phyloP scores from a whole-genome alignment of 257 asterid species.

The Misopates orontium region DNA sequence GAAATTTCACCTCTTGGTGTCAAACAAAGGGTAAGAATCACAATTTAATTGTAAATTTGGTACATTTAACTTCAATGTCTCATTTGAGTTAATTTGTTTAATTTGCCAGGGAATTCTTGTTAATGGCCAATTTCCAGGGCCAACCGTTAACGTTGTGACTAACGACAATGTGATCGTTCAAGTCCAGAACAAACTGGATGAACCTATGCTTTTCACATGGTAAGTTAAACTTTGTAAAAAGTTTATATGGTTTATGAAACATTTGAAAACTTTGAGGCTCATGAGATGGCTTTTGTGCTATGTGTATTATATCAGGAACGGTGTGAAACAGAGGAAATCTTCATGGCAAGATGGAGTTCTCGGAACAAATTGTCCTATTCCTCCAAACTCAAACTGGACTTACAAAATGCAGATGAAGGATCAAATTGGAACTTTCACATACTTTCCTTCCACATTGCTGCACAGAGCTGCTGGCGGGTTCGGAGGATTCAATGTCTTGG shows the following conservation, averaged over 20 bases:
- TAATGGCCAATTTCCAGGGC: conserved; percentile 86
- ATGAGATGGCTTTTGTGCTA: neutral
- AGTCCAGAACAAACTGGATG: conserved; percentile 61
- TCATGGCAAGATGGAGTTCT: conserved; percentile 96
- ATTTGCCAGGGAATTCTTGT: conserved; percentile 71
- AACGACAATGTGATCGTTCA: conserved; percentile 65
- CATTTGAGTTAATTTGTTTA: neutral
- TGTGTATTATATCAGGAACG: conserved; percentile 47
- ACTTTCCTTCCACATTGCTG: conserved; percentile 68
- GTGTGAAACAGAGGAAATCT: conserved; percentile 66
- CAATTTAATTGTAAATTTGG: neutral
- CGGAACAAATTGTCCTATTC: conserved; percentile 89
- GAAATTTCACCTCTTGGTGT: conserved; percentile 65
- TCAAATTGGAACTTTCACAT: conserved; percentile 71
- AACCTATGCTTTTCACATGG: conserved; percentile 84
- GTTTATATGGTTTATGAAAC: neutral
- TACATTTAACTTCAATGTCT: neutral
- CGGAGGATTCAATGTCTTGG: conserved; percentile 65
- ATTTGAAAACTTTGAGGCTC: neutral
- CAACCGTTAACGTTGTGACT: conserved; percentile 56
- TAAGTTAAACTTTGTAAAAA: conserved; percentile 19
- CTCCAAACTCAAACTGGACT: conserved; percentile 72
- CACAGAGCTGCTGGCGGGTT: conserved; percentile 80
- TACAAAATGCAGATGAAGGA: conserved; percentile 82
- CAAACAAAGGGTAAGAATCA: conserved; percentile 55